Percentiles rank a stretch among this genome's conserved stretches.
Evolutionary conservation across 768 basidiomycete species (phyloP).

Genomic region (Hericium coralloides): DNA sequence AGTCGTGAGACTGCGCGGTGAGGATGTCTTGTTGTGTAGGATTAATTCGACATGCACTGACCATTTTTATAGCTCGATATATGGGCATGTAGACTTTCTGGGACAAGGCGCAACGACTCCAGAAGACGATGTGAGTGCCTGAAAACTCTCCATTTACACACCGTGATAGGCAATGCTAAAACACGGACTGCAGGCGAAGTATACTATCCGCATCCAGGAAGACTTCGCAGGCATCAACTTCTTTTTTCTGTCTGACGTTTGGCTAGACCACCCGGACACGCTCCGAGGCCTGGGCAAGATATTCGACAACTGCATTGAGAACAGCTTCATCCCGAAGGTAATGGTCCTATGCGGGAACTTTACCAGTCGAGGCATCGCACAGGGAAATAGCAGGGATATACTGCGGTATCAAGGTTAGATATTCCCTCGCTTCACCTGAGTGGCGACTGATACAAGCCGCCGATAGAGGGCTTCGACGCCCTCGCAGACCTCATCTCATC

Average conservation of each 20-base stretch:
- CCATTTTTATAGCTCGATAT: slow-evolving; percentile 79
- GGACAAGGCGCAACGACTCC: slow-evolving; percentile 90
- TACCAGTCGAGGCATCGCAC: slow-evolving; percentile 69
- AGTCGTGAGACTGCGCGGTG: slow-evolving; percentile 76
- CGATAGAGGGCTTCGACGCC: slow-evolving; percentile 74
- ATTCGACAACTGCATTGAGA: slow-evolving; percentile 86
- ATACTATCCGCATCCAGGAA: slow-evolving; percentile 50
- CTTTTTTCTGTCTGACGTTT: slow-evolving; percentile 92
- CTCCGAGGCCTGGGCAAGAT: slow-evolving; percentile 72
- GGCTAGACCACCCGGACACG: slow-evolving; percentile 86
- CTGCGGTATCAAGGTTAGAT: slow-evolving; percentile 74
- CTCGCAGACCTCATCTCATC: slow-evolving; percentile 78
- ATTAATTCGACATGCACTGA: slow-evolving; percentile 8
- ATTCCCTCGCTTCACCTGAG: neutral
- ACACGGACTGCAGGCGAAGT: slow-evolving; percentile 35
- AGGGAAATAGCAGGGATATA: slow-evolving; percentile 71
- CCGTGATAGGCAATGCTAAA: neutral
- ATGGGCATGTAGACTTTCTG: slow-evolving; percentile 94
- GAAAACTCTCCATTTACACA: neutral
- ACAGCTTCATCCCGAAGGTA: slow-evolving; percentile 77
- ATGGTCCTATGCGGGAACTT: slow-evolving; percentile 96
- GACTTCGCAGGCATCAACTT: slow-evolving; percentile 75
- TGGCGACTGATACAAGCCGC: slow-evolving; percentile 1
- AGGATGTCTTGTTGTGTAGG: slow-evolving; percentile 11
- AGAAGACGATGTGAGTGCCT: slow-evolving; percentile 70